Evolutionary conservation across 129 eudicot genomes (phyloP).

Genomic region (sunflower (Helianthus annuus)): DNA sequence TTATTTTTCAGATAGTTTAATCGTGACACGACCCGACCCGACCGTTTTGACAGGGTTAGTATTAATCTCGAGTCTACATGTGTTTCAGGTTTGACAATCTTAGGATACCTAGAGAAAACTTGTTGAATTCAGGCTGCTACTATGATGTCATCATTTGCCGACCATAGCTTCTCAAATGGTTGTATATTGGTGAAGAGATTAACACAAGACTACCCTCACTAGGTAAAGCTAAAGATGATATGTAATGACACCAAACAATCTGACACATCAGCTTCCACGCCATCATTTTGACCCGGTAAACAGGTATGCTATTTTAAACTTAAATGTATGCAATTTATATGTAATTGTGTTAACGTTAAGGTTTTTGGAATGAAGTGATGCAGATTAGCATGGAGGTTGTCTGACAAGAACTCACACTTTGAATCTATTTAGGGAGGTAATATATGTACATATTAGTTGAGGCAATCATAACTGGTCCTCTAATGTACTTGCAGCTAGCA

Average conservation of each 20-base stretch:
- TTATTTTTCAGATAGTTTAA: not conserved
- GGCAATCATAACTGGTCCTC: no score
- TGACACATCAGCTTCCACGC: conserved; percentile 1
- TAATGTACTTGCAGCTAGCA: no score
- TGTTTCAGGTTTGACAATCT: conserved; percentile 77
- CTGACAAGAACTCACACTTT: conserved; percentile 9
- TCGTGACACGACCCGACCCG: not conserved
- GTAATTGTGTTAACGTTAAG: conserved; percentile 11
- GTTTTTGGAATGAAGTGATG: conserved; percentile 9
- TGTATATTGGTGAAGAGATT: no score
- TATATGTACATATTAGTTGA: conserved; percentile 14
- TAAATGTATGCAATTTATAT: not conserved
- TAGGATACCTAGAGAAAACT: conserved; percentile 82
- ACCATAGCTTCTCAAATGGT: no score
- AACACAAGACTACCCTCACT: not conserved
- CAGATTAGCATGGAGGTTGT: conserved; percentile 27
- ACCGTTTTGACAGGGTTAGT: not conserved
- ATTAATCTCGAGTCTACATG: not conserved
- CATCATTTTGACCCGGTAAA: not conserved
- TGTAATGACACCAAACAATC: not conserved
- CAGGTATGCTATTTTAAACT: no score
- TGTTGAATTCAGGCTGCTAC: conserved; percentile 46
- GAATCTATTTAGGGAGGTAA: conserved; percentile 18
- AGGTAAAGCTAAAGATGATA: conserved; percentile 15
- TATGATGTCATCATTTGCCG: no score